Base-by-base conservation (phyloP, 2,329 filamentous ascomycete genomes). In the Pseudocercospora pini-densiflorae region DNA sequence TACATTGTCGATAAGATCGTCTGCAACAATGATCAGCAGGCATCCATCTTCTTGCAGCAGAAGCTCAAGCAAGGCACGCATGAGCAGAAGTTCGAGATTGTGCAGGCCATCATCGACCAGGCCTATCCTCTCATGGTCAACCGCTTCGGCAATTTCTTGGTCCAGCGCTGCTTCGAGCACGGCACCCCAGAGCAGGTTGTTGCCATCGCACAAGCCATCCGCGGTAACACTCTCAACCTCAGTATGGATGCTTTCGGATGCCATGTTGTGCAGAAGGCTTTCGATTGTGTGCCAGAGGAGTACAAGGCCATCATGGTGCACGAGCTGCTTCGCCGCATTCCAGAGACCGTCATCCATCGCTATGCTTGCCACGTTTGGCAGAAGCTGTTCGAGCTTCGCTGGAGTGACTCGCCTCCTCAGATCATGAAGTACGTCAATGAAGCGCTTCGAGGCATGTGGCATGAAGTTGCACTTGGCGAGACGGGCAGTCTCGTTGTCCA, bases 351-450 rank as follows among this genome's bases (percentile, higher is more conserved):
- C 70, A 95, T 99, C 77, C 96, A 99, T 81, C 92, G 96, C 72
- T 99, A 99, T 81, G 95, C 95, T 66, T 99, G 95, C 76, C 95
- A 99, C 79, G 95, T 99, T 69, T 99, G 95, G 95, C 95, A 99
- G 83, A 99, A 99, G 84, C 88, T 99, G 29, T 99, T 99, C 78
- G 95, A 99, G 80, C 88, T 99, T 73, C 91, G 95, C 76, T 99
- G 95, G 95, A 93, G 90, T 70, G 91, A 94, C 74, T 92, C 93
- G 45, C 95, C 95, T 49, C 95, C 95, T 24, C 94, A 97, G 80
- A 97, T 99, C 81, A 99, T 99, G 95, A 92, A 92, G 75, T 97
- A 92, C 75, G 96, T 99, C 81, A 99, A 99, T 76, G 93, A 98
- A 73, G 92, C 95, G 67, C 87, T 99, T 62, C 88, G 89, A 66